Evolutionary conservation across 2,329 filamentous ascomycete species (phyloP).

Genomic region (Sarocladiaceae sp.): DNA sequence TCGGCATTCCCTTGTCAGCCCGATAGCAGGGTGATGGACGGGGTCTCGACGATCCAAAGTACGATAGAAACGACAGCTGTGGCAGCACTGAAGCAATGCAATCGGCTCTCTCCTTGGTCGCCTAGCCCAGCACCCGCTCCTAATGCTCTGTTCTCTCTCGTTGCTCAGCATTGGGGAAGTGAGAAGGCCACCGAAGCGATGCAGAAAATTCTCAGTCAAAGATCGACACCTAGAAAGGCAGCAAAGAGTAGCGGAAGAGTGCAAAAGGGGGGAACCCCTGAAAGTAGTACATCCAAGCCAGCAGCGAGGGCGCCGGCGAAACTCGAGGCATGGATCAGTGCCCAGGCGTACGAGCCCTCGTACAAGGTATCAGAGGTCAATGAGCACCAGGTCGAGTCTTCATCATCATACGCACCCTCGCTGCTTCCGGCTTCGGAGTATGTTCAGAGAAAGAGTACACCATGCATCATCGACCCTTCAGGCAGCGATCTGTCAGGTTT

Average conservation of each 20-base stretch:
- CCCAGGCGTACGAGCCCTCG: background rate
- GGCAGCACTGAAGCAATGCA: constrained; percentile 43
- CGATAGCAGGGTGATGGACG: constrained; percentile 18
- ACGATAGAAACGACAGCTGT: constrained; percentile 45
- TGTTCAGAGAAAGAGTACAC: no score
- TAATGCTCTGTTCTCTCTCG: constrained; percentile 36
- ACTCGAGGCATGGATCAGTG: background rate
- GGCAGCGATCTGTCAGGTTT: background rate
- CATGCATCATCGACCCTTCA: background rate
- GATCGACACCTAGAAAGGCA: constrained; percentile 11
- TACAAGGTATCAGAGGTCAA: no score
- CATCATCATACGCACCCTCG: background rate
- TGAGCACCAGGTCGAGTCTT: background rate
- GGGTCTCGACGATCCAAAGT: constrained; percentile 37
- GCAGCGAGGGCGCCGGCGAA: no score
- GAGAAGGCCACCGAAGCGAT: constrained; percentile 37
- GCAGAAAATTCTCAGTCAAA: constrained; percentile 21
- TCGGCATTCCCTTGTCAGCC: constrained; percentile 42
- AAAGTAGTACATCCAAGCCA: no score
- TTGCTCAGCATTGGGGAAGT: constrained; percentile 43
- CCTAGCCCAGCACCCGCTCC: constrained; percentile 29
- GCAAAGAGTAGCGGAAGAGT: no score
- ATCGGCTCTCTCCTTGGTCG: constrained; percentile 45
- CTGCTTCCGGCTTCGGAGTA: background rate
- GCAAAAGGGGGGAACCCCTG: no score